A percentile compares a stretch with the other conserved stretches of the same genome.
These are phyloP conservation scores for Esteya vermicola DNA, from an alignment of 2,329 filamentous ascomycete species.

Conservation along the genomic window DNA sequence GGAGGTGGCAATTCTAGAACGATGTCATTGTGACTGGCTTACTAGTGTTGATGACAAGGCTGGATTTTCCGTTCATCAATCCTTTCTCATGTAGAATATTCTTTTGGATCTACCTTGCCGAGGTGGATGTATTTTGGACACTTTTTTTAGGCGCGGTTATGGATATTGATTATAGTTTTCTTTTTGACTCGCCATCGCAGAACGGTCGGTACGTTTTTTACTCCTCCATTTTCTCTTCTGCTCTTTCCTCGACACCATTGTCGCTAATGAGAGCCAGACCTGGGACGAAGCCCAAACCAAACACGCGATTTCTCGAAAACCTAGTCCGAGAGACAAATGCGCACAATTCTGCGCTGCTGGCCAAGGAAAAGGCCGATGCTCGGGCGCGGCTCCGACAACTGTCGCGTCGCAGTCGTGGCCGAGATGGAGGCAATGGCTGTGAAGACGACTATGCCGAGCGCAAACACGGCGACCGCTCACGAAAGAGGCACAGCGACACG, in stretches of 20 bases:
- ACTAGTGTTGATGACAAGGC: too few species aligned
- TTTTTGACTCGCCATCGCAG: conserved; percentile 3
- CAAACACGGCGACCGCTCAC: not conserved
- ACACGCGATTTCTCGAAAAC: conserved; percentile 76
- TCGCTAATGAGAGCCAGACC: conserved; percentile 30
- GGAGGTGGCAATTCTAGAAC: too few species aligned
- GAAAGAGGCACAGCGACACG: not conserved
- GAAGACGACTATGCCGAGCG: not conserved
- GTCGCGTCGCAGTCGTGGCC: not conserved
- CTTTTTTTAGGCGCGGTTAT: not conserved
- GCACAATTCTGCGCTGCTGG: conserved; percentile 77
- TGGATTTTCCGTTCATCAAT: too few species aligned
- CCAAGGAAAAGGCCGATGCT: conserved; percentile 72
- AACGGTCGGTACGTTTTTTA: not conserved
- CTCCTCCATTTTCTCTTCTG: too few species aligned
- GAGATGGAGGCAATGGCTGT: not conserved
- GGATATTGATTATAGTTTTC: conserved; percentile 7
- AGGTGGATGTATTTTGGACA: not conserved
- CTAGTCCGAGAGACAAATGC: conserved; percentile 78
- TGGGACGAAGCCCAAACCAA: conserved; percentile 65
- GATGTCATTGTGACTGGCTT: too few species aligned
- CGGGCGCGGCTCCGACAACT: conserved; percentile 53
- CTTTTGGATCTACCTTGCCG: too few species aligned
- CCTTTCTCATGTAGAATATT: too few species aligned
- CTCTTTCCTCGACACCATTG: too few species aligned